Evolutionary conservation across 768 basidiomycete genomes (phyloP).

Genomic region (Mycena olivaceomarginata): DNA sequence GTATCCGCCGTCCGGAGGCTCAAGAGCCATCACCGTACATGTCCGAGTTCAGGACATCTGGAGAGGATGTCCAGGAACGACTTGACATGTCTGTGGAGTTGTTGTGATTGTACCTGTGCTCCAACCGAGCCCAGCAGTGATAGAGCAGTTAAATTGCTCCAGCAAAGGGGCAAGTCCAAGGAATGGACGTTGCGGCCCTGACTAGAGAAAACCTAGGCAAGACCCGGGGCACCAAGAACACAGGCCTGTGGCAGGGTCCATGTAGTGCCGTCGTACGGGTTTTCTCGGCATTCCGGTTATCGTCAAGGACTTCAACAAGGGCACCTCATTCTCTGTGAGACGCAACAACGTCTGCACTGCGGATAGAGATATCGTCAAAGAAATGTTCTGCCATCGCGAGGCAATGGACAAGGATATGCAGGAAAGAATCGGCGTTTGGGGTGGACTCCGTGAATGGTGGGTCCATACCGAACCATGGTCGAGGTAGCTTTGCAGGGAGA

Average conservation of each 20-base stretch:
- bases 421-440: neutral
- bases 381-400: slow-evolving; percentile 11
- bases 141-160: neutral
- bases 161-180: neutral
- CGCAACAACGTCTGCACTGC: neutral
- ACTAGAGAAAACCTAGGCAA: neutral
- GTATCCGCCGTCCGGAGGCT: neutral
- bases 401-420: neutral
- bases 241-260: neutral
- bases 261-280: neutral
- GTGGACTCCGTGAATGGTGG: neutral
- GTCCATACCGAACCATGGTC: neutral
- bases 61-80: slow-evolving; percentile 5
- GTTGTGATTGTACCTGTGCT: neutral
- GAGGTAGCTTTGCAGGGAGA: slow-evolving; percentile 1
- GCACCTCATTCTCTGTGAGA: slow-evolving; percentile 11
- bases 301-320: neutral
- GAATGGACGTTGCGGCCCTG: neutral
- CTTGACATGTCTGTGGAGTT: neutral
- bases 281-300: neutral
- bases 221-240: neutral
- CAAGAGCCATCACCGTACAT: neutral
- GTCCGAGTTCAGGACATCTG: neutral
- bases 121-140: neutral
- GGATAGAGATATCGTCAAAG: neutral